Evolutionary conservation across 1,139 yeast genomes (phyloP), one percentile per base, ranked within the genome.

Genomic region (Yamadazyma atmosphaerica): DNA sequence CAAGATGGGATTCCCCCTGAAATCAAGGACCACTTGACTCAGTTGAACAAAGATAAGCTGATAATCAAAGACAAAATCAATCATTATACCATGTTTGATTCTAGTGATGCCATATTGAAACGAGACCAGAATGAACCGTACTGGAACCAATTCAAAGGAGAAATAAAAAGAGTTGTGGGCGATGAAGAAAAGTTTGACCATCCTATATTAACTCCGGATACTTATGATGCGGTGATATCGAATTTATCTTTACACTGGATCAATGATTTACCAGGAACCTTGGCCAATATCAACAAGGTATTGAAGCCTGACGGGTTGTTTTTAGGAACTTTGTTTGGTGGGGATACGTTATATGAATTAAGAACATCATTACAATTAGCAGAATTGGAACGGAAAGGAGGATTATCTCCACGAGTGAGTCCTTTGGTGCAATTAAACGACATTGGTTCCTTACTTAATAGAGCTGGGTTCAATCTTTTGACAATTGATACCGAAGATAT

Each of bases 401-500:
- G 95, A 3, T 74, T 86, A 45, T 77, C 92, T 1, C 90, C 95
- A 1, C 65, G 95, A 29, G 77, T 87, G 3, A 83, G 92, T 2
- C 96, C 96, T 0, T 69, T 87, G 50, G 90, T 87, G 2, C 87
- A 83, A 38, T 79, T 86, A 35, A 77, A 82, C 42, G 96, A 87
- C 55, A 77, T 86, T 44, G 94, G 94, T 0, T 72, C 80, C 9
- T 64, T 87, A 29, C 63, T 87, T 60, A 86, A 80, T 54, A 72
- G 80, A 43, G 90, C 92, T 1, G 87, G 89, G 17, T 87, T 84
- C 65, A 82, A 79, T 49, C 75, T 87, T 72, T 71, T 87, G 38
- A 87, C 96, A 0, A 81, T 87, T 28, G 96, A 87, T 56, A 84
- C 87, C 4, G 95, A 87, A 53, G 95, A 87, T 54, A 77, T 87